Conservation (phyloP, 2,329 filamentous ascomycete genomes). For the Monosporascus cannonballus region DNA sequence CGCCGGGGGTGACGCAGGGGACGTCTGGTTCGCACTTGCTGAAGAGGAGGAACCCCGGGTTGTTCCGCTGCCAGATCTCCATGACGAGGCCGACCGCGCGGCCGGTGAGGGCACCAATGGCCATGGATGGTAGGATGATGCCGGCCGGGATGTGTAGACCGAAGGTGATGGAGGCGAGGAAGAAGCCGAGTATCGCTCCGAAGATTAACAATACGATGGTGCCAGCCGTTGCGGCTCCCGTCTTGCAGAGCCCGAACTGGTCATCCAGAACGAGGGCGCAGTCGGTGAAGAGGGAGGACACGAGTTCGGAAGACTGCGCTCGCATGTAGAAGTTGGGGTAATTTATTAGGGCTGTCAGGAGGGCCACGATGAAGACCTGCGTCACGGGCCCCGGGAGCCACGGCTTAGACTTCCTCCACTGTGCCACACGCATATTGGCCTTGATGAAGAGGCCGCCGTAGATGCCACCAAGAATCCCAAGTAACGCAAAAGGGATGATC, state of each 20-base stretch:
- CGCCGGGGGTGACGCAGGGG: constrained; percentile 85
- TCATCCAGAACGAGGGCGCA: constrained; percentile 79
- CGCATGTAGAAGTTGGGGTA: constrained; percentile 97
- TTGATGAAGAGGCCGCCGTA: constrained; percentile 95
- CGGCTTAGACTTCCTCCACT: constrained; percentile 64
- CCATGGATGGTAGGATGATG: constrained; percentile 93
- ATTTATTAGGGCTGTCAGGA: constrained; percentile 83
- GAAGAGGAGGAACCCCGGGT: constrained; percentile 74
- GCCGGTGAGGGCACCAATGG: constrained; percentile 85
- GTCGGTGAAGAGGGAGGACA: constrained; percentile 87
- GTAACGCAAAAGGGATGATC: constrained; percentile 75
- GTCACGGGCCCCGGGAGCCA: constrained; percentile 67
- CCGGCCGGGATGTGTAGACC: constrained; percentile 91
- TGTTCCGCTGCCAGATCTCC: constrained; percentile 77
- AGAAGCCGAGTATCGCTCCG: constrained; percentile 76
- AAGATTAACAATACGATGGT: constrained; percentile 79
- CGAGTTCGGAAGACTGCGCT: constrained; percentile 83
- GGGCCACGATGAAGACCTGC: constrained; percentile 74
- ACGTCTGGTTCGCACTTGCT: constrained; percentile 76
- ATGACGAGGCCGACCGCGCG: constrained; percentile 85
- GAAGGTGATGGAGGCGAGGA: constrained; percentile 83
- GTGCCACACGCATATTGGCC: constrained; percentile 79
- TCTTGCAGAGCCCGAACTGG: constrained; percentile 84
- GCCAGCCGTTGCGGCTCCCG: constrained; percentile 71
- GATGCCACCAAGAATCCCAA: constrained; percentile 86